These are phyloP conservation scores for Lizonia empirigonia DNA, from an alignment of 2,329 filamentous ascomycete species.

Conservation along the genomic window DNA sequence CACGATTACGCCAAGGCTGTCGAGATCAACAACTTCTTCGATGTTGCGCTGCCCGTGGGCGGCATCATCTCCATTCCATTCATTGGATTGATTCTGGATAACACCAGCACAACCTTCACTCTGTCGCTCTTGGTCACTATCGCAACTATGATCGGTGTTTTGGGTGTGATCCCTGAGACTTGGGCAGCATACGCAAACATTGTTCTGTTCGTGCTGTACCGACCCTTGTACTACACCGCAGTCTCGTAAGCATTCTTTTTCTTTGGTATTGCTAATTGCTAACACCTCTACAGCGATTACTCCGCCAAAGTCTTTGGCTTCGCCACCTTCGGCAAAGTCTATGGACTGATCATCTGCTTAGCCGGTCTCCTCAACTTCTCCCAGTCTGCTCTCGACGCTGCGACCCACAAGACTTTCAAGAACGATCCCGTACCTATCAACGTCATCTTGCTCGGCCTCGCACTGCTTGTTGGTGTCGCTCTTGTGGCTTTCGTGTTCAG, in stretches of 20 bases:
- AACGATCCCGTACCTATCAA: constrained; percentile 81
- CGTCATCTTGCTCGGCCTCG: constrained; percentile 65
- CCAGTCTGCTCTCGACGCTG: constrained; percentile 77
- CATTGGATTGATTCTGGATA: constrained; percentile 80
- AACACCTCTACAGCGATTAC: constrained; percentile 65
- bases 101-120: constrained; percentile 72
- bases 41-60: constrained; percentile 80
- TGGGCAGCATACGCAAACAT: constrained; percentile 80
- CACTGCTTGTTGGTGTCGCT: constrained; percentile 66
- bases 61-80: constrained; percentile 86
- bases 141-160: constrained; percentile 75
- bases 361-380: constrained; percentile 84
- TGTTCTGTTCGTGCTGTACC: constrained; percentile 79
- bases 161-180: constrained; percentile 73
- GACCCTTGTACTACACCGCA: constrained; percentile 88
- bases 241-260: constrained; percentile 63
- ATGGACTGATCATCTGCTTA: constrained; percentile 85
- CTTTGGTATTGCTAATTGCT: not conserved
- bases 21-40: constrained; percentile 82
- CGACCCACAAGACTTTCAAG: constrained; percentile 74
- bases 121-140: constrained; percentile 71
- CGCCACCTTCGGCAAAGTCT: constrained; percentile 89
- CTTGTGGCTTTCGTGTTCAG: constrained; percentile 71
- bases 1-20: constrained; percentile 65
- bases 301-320: constrained; percentile 92